Evolutionary conservation across 768 basidiomycete genomes (phyloP), one percentile per base, ranked within the genome.

Genomic region (Tulasnella sp.): DNA sequence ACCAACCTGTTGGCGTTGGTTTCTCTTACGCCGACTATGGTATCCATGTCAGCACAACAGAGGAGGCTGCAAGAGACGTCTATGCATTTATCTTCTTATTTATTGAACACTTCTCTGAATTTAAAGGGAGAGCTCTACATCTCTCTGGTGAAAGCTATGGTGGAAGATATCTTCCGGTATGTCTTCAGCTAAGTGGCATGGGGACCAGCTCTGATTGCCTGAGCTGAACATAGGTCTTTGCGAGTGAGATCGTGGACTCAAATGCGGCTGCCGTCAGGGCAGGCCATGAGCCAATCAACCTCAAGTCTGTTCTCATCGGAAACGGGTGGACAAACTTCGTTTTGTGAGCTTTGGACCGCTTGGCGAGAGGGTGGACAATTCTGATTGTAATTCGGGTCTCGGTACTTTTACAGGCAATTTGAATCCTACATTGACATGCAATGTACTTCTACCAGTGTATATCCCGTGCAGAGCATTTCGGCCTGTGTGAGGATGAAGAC

Each of bases 61-160:
- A 83, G 65, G 80, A 84, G 46, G 84, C 82, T 2, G 82, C 83
- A 0, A 74, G 77, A 52, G 84, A 87, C 63, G 79, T 87, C 3
- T 83, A 84, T 0, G 78, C 80, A 0, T 87, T 87, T 63, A 74
- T 87, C 0, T 72, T 78, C 2, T 79, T 87, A 54, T 87, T 87
- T 70, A 86, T 87, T 48, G 83, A 87, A 64, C 76, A 81, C 59
- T 89, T 89, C 66, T 74, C 69, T 57, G 73, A 82, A 64, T 86
- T 87, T 73, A 80, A 84, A 63, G 84, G 83, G 2, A 72, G 84
- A 2, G 67, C 73, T 1, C 81, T 84, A 68, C 82, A 84, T 61
- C 76, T 84, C 73, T 73, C 80, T 1, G 81, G 75, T 11, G 76
- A 81, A 68, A 80, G 78, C 3, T 80, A 80, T 42, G 80, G 73